Evolutionary conservation across 495 filamentous ascomycete species (phyloP).

Genomic region (Cryomyces antarcticus): DNA sequence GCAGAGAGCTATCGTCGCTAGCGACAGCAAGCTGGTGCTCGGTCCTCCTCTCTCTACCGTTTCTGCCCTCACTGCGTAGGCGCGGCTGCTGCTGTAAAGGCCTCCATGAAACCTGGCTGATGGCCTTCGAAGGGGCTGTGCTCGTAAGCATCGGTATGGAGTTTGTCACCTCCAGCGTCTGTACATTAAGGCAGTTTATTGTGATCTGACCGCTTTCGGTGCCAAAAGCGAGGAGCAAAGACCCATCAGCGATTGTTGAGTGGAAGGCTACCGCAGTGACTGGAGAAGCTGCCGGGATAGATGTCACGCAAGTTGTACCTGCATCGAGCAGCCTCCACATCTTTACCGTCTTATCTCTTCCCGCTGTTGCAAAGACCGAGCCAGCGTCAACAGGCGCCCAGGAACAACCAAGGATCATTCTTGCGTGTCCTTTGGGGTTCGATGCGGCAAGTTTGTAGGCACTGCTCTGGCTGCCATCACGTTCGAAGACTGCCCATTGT

Average conservation of each 20-base stretch:
- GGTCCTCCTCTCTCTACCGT: slow-evolving; percentile 2
- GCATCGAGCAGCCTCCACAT: slow-evolving; percentile 36
- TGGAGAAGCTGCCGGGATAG: slow-evolving; percentile 33
- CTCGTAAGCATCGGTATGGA: slow-evolving; percentile 11
- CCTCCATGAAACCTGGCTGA: slow-evolving; percentile 61
- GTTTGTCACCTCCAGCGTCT: slow-evolving; percentile 25
- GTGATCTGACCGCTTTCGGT: slow-evolving; percentile 34
- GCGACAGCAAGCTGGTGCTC: slow-evolving; percentile 47
- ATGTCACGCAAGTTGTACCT: slow-evolving; percentile 28
- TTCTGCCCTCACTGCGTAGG: slow-evolving; percentile 3
- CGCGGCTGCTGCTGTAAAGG: slow-evolving; percentile 20
- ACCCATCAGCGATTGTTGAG: slow-evolving; percentile 16
- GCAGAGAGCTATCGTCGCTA: slow-evolving; percentile 64
- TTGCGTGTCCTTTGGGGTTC: slow-evolving; percentile 66
- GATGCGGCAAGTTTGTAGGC: slow-evolving; percentile 34
- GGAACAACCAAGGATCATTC: slow-evolving; percentile 72
- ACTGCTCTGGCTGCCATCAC: slow-evolving; percentile 16
- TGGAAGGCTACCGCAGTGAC: slow-evolving; percentile 65
- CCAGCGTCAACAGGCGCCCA: slow-evolving; percentile 42
- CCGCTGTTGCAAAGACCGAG: slow-evolving; percentile 63
- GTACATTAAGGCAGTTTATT: slow-evolving; percentile 20
- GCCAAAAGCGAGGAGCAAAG: slow-evolving; percentile 44
- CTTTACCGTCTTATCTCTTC: slow-evolving; percentile 69
- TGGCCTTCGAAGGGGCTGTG: slow-evolving; percentile 39
- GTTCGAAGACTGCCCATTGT: slow-evolving; percentile 66